Evolutionary conservation across 192 early-diverging fungal species (phyloP), one percentile per base, ranked within the genome.

Genomic region (Coemansia sp.): DNA sequence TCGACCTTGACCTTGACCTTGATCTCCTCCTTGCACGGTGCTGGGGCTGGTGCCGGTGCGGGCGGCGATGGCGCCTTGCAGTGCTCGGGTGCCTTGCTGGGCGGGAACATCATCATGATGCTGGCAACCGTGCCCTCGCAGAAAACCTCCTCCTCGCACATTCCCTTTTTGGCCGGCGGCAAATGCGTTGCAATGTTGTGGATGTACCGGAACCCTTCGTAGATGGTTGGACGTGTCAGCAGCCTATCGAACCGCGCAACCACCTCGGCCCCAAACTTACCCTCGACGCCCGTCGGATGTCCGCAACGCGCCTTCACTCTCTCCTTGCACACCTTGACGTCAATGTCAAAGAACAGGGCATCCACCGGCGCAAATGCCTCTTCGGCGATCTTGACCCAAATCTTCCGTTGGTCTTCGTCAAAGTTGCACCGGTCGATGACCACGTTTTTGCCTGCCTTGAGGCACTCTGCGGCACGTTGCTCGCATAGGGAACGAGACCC

Each of bases 381-480:
- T 30, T 82, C 67, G 31, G 90, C 91, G 49, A 91, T 77, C 42
- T 82, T 79, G 30, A 91, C 71, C 89, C 89, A 92, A 58, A 83
- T 83, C 69, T 86, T 87, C 57, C 91, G 85, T 72, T 92, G 91
- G 61, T 79, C 72, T 49, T 82, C 74, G 67, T 92, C 87, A 84
- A 92, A 92, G 78, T 92, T 92, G 76, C 88, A 88, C 29, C 91
- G 86, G 70, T 92, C 91, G 16, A 92, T 82, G 63, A 92, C 77
- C 10, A 91, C 87, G 68, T 86, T 89, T 58, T 88, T 83, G 49
- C 85, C 74, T 35, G 86, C 68, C 59, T 83, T 68, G 28, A 84
- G 68, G 64, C 58, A 62, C 53, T 81, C 67, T 29, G 68, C 72
- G 9, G 84, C 72, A 53, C 82, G 59, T 21, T 77, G 79, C 81